Conservation (phyloP, 495 filamentous ascomycete species). For the Schizothecium vesticola region DNA sequence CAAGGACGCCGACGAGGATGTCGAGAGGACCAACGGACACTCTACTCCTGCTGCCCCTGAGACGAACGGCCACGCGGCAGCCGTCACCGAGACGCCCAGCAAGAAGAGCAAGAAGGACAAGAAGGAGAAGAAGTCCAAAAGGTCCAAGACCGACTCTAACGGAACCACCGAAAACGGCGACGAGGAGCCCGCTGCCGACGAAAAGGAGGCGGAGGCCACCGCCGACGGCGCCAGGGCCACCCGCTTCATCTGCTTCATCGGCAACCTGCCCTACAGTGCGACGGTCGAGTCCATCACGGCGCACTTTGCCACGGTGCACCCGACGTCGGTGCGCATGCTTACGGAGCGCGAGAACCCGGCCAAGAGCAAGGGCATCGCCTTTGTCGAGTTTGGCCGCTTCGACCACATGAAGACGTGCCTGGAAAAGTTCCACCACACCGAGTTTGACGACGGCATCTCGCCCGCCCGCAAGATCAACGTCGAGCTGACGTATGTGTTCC, state of each 20-base stretch:
- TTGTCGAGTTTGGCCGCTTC: conserved; percentile 85
- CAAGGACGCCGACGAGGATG: conserved; percentile 8
- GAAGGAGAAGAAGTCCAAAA: conserved; percentile 24
- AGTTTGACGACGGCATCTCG: conserved; percentile 63
- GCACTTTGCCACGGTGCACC: conserved; percentile 75
- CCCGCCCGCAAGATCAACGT: conserved; percentile 74
- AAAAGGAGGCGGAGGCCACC: conserved; percentile 18
- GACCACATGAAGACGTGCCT: conserved; percentile 93
- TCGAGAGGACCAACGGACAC: conserved; percentile 11
- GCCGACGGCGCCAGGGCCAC: conserved; percentile 37
- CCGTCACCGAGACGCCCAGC: conserved; percentile 23
- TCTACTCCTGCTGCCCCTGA: neutral
- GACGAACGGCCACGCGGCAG: conserved; percentile 10
- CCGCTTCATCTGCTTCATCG: conserved; percentile 83
- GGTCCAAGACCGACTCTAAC: conserved; percentile 7
- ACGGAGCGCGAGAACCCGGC: conserved; percentile 62
- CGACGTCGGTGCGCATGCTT: conserved; percentile 66
- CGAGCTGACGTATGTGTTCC: conserved; percentile 69
- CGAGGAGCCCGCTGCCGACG: conserved; percentile 24
- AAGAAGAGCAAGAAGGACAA: conserved; percentile 27
- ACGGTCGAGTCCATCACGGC: conserved; percentile 57
- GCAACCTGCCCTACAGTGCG: conserved; percentile 84
- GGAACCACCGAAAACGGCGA: conserved; percentile 1
- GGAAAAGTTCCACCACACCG: conserved; percentile 79
- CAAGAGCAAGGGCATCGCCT: conserved; percentile 81